Conservation (phyloP, 1,139 yeast species). For the Yamadazyma triangularis region DNA sequence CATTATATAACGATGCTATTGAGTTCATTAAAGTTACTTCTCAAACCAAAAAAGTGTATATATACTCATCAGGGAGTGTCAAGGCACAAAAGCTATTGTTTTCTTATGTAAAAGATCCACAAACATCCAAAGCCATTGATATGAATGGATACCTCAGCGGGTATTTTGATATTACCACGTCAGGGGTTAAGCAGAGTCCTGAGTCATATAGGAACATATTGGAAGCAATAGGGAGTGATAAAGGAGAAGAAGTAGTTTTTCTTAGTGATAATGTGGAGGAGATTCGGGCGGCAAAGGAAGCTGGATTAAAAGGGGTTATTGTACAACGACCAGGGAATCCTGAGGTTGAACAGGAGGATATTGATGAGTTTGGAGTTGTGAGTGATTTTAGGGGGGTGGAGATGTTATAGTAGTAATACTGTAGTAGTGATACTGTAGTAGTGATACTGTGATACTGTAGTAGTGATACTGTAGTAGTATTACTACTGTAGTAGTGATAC, state of each 20-base stretch:
- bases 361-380: slow-evolving; percentile 16
- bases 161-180: slow-evolving; percentile 81
- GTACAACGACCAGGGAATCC: slow-evolving; percentile 78
- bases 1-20: slow-evolving; percentile 72
- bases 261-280: slow-evolving; percentile 72
- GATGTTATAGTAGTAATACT: no score
- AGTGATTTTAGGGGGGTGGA: slow-evolving; percentile 4
- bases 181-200: slow-evolving; percentile 65
- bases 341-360: slow-evolving; percentile 37
- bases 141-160: slow-evolving; percentile 54
- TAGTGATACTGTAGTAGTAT: no score
- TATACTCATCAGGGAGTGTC: slow-evolving; percentile 90
- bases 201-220: slow-evolving; percentile 59
- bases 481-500: no score
- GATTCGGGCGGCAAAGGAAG: slow-evolving; percentile 64
- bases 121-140: slow-evolving; percentile 30
- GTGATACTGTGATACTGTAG: no score
- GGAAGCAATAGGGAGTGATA: slow-evolving; percentile 31
- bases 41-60: slow-evolving; percentile 40
- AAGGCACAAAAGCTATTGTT: slow-evolving; percentile 80
- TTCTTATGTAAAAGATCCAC: slow-evolving; percentile 43
- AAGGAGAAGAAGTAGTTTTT: slow-evolving; percentile 46
- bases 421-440: no score
- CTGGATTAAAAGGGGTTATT: slow-evolving; percentile 57
- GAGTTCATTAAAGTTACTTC: slow-evolving; percentile 43